Evolutionary conservation across 2,329 filamentous ascomycete genomes (phyloP).

Genomic region (Cladosporium sp.): DNA sequence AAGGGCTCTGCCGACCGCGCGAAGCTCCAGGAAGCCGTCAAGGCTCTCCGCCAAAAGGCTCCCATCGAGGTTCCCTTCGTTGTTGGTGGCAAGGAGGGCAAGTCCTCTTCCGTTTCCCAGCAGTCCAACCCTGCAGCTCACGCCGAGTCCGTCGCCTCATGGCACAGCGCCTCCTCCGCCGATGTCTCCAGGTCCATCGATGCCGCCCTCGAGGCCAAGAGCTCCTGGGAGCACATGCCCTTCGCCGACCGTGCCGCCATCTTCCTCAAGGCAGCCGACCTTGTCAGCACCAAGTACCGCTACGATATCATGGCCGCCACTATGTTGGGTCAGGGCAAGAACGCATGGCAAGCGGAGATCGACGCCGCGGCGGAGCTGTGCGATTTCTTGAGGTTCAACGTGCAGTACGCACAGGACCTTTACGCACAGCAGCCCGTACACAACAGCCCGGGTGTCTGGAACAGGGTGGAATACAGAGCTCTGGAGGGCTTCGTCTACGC

Average conservation of each 20-base stretch:
- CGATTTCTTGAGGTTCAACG: slow-evolving; percentile 88
- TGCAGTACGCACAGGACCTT: slow-evolving; percentile 86
- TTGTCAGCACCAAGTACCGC: slow-evolving; percentile 86
- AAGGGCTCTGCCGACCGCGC: slow-evolving; percentile 80
- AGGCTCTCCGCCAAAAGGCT: slow-evolving; percentile 66
- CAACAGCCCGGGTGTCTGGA: slow-evolving; percentile 83
- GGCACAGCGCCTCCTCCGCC: slow-evolving; percentile 75
- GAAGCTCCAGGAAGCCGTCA: slow-evolving; percentile 73
- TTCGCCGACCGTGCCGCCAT: slow-evolving; percentile 89
- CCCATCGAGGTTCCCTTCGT: slow-evolving; percentile 80
- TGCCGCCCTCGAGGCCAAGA: slow-evolving; percentile 79
- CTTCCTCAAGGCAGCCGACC: slow-evolving; percentile 91
- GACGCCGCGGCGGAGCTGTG: slow-evolving; percentile 87
- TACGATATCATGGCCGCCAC: slow-evolving; percentile 95
- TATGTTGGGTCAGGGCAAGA: slow-evolving; percentile 95
- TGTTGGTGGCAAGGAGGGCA: slow-evolving; percentile 69
- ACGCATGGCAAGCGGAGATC: slow-evolving; percentile 97
- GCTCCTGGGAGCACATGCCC: slow-evolving; percentile 81
- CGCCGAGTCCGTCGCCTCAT: slow-evolving; percentile 73
- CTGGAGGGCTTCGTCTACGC: slow-evolving; percentile 95
- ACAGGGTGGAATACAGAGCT: slow-evolving; percentile 82
- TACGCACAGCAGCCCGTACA: slow-evolving; percentile 84
- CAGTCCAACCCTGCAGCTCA: slow-evolving; percentile 87
- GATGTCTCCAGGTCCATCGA: slow-evolving; percentile 81
- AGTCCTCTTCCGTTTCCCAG: slow-evolving; percentile 63